Evolutionary conservation across 441 rosid species (phyloP).

Genomic region (Breynia disticha): DNA sequence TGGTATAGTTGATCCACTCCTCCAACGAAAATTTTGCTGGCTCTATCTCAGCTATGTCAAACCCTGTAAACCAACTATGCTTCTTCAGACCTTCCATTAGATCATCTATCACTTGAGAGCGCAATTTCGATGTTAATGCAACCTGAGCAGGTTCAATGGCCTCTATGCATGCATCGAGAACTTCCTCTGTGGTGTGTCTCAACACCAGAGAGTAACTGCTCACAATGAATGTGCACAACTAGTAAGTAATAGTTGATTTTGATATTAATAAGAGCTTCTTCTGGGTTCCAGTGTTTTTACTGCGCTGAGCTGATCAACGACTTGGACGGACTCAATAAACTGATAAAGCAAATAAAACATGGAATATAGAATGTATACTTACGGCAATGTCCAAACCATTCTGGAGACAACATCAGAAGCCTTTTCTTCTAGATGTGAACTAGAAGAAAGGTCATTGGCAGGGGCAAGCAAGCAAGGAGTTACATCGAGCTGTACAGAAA

Average conservation of each 20-base stretch:
- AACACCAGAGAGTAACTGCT: constrained; percentile 86
- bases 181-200: constrained; percentile 97
- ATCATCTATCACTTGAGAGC: constrained; percentile 69
- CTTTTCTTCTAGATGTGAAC: constrained; percentile 17
- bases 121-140: constrained; percentile 66
- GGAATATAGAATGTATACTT: constrained; percentile 28
- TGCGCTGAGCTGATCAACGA: not conserved
- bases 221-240: constrained; percentile 10
- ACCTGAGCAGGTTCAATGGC: constrained; percentile 80
- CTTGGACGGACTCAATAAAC: not conserved
- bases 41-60: constrained; percentile 64
- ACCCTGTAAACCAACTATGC: constrained; percentile 73
- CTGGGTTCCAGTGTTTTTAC: too few species aligned
- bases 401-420: constrained; percentile 37
- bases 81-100: constrained; percentile 56
- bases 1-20: constrained; percentile 74
- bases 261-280: too few species aligned
- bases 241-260: not conserved
- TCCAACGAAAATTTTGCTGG: constrained; percentile 50
- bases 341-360: not conserved
- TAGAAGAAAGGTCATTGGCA: constrained; percentile 26
- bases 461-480: constrained; percentile 82
- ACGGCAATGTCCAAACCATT: constrained; percentile 79
- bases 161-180: constrained; percentile 80
- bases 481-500: constrained; percentile 66